Percentiles rank a stretch among this genome's conserved stretches.
Evolutionary conservation across 148 eudicot genomes (phyloP).

Genomic region (Camellia granthamiana): DNA sequence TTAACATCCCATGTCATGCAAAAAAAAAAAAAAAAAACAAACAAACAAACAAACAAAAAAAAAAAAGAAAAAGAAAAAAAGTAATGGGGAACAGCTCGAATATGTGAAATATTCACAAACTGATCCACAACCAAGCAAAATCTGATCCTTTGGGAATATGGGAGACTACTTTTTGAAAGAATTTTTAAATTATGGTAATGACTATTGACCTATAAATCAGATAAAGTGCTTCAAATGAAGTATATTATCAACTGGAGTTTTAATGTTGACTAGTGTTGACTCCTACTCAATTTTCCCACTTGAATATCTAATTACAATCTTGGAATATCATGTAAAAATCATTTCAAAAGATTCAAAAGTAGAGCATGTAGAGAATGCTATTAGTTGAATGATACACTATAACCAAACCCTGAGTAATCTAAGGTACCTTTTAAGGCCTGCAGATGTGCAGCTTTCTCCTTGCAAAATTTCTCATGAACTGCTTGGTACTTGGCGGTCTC

Average conservation of each 20-base stretch:
- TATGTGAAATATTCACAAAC: background rate
- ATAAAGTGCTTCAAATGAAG: slow-evolving; percentile 8
- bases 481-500: slow-evolving; percentile 73
- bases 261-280: background rate
- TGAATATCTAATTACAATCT: background rate
- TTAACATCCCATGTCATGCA: too few relatives aligned
- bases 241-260: background rate
- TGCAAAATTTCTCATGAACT: slow-evolving; percentile 62
- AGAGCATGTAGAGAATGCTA: background rate
- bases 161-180: background rate
- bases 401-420: background rate
- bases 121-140: background rate
- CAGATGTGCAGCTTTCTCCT: slow-evolving; percentile 72
- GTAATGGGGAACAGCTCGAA: background rate
- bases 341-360: background rate
- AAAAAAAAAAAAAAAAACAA: too few relatives aligned
- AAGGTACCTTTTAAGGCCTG: slow-evolving; percentile 76
- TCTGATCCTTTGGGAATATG: background rate
- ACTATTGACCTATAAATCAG: background rate
- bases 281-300: background rate
- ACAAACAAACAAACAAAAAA: too few relatives aligned
- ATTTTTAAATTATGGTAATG: background rate
- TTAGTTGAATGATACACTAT: slow-evolving; percentile 1
- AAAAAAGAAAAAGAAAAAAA: too few relatives aligned
- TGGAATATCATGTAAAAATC: too few relatives aligned